Base-by-base conservation (phyloP, 306 rosid species). In the Gastrolobium bilobum region DNA sequence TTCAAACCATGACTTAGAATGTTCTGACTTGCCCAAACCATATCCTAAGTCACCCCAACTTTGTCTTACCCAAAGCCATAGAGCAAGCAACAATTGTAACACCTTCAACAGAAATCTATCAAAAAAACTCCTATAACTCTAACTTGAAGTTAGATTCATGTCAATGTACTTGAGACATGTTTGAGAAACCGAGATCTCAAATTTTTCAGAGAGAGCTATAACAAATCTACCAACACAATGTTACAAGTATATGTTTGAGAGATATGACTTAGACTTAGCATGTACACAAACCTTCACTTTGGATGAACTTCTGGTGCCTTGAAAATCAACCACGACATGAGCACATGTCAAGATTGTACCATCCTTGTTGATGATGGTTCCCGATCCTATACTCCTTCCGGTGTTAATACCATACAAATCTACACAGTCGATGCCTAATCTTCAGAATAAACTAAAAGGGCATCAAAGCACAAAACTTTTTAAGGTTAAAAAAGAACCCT, bases 281-380 rank as follows among this genome's bases (percentile, higher is more conserved):
- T 6, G 61, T 70, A 44, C 62, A 71, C 97, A 74, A 63, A 91
- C 99, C 98, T 90, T 91, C 82, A 93, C 91, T 54, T 91, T 95
- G 34, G 88, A 8, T 30, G 83, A 79, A 83, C 86, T 70, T 81
- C 83, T 78, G 9, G 47, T 7, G 53, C 96, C 96, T 2, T 86
- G 88, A 84, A 86, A 86, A 87, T 86, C 87, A 44, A 86, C 83
- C 75, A 95, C 94, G 77, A 86, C 88, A 86, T 92, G 99, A 47
- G 98, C 99, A 83, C 94, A 90, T 29, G 99, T 95, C 87, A 95
- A 83, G 67, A 92, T 91, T 40, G 97, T 92, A 57, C 99, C 99
- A 75, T 95, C 91, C 85, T 86, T 40, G 71, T 89, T 67, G 63
- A 95, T 92, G 56, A 95, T 92, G 5, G 98, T 95, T 78, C 99